Evolutionary conservation across 2,329 filamentous ascomycete species (phyloP), one percentile per base, ranked within the genome.

Genomic region (Aspergillus pseudonomiae): DNA sequence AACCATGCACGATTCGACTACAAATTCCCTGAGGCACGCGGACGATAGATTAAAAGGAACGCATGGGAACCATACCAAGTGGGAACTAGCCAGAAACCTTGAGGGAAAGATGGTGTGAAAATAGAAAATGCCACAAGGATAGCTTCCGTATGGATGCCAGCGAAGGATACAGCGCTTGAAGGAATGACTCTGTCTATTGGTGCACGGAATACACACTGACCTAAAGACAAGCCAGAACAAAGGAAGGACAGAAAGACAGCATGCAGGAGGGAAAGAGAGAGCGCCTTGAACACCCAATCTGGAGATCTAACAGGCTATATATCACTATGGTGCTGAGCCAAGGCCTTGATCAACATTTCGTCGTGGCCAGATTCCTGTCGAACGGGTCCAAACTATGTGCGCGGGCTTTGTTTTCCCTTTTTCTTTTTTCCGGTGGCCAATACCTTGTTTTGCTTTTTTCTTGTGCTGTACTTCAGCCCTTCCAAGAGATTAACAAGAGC

Each of bases 301-400:
- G 50, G 48, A 52, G 48, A 45, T 53, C 34, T 14, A 16, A 32
- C 32, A 36, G 57, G 14, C 39, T 59, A 63, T 59, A 59, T 63
- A 63, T 32, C 43, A 58, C 36, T 34, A 32, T 30, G 32, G 19
- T 21, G 19, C 19, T 34, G 30, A 48, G 26, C 46, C 36, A 57
- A 57, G 62, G 43, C 59, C 50, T 52, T 57, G 41, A 63, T 61
- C 60, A 64, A 66, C 62, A 65, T 63, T 16, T 41, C 52, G 7
- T 39, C 19, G 32, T 56, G 56, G 61, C 61, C 50, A 61, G 59
- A 61, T 55, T 61, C 50, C 39, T 62, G 28, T 26, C 36, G 24
- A 39, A 34, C 6, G 39, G 56, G 54, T 39, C 39, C 14, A 41
- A 48, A 52, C 57, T 55, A 36, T 36, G 52, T 55, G 21, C 12